A percentile compares a stretch with the other conserved stretches of the same genome.
phyloP scores from a whole-genome alignment of 2,329 filamentous ascomycete species.

The Colletotrichum chlorophyti region DNA sequence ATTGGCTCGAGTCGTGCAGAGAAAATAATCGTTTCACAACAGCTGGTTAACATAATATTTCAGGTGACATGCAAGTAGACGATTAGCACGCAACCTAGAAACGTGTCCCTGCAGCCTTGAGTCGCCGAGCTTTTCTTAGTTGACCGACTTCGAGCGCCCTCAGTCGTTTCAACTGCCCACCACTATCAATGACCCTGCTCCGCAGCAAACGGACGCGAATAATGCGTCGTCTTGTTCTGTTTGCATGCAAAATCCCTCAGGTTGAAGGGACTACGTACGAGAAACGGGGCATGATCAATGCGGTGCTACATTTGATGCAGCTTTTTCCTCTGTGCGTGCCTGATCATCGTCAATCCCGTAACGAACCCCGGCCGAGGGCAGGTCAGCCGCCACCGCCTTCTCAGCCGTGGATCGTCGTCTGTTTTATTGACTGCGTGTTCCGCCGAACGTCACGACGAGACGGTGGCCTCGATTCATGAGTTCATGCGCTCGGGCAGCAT shows the following conservation, averaged over 20 bases:
- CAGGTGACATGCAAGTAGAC: background rate
- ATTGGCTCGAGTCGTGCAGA: background rate
- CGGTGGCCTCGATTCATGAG: too few species aligned
- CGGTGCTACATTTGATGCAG: slow-evolving; percentile 5
- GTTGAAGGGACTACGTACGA: too few species aligned
- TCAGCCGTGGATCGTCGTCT: background rate
- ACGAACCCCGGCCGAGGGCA: background rate
- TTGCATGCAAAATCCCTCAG: too few species aligned
- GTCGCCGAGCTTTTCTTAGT: too few species aligned
- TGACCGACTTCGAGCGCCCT: background rate
- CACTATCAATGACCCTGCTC: background rate
- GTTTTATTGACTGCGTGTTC: background rate
- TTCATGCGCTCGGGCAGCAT: too few species aligned
- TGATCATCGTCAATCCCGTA: slow-evolving; percentile 16
- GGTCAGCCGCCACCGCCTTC: background rate
- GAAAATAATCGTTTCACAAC: slow-evolving; percentile 12
- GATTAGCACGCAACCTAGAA: background rate
- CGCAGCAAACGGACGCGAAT: too few species aligned
- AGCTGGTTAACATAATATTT: background rate
- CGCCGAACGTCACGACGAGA: slow-evolving; percentile 15
- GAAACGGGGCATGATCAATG: background rate
- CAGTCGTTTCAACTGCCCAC: slow-evolving; percentile 15
- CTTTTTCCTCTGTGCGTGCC: slow-evolving; percentile 20
- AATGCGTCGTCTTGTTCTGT: too few species aligned
- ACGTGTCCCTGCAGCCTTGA: slow-evolving; percentile 7